Conservation (phyloP, 2,329 filamentous ascomycete genomes). For the Colletotrichum sp. region DNA sequence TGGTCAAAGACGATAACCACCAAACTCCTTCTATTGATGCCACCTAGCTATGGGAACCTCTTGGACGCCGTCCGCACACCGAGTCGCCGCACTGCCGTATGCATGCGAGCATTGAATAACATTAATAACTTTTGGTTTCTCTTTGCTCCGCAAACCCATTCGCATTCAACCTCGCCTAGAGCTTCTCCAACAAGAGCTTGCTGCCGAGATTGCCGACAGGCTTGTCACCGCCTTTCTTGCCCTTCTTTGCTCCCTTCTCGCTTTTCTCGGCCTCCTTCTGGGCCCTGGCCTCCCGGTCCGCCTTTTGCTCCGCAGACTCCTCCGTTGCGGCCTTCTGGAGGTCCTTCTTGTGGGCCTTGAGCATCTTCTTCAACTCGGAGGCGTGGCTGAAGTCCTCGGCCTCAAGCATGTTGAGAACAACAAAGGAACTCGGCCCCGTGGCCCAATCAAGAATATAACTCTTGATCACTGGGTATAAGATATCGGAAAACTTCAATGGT, state of each 20-base stretch:
- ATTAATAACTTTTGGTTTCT: constrained; percentile 15
- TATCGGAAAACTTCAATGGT: constrained; percentile 77
- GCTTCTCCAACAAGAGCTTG: constrained; percentile 63
- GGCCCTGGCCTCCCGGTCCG: constrained; percentile 53
- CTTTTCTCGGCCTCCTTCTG: constrained; percentile 42
- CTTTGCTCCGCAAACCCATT: constrained; percentile 4
- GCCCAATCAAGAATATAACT: constrained; percentile 82
- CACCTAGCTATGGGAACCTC: constrained; percentile 2
- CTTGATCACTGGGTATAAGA: constrained; percentile 83
- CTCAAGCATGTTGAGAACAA: constrained; percentile 82
- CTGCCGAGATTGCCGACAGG: constrained; percentile 66
- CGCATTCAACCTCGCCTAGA: constrained; percentile 34
- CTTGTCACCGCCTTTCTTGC: constrained; percentile 44
- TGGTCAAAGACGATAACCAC: not conserved
- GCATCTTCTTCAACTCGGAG: constrained; percentile 68
- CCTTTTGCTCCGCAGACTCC: constrained; percentile 59
- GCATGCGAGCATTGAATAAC: constrained; percentile 15
- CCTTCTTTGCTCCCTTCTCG: constrained; percentile 44
- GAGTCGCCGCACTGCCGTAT: not conserved
- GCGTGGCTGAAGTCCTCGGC: constrained; percentile 71
- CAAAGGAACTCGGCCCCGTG: constrained; percentile 83
- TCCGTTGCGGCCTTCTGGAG: constrained; percentile 71
- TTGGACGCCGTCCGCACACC: constrained; percentile 12
- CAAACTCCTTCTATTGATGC: constrained; percentile 6
- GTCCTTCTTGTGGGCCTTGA: constrained; percentile 76